A percentile compares a stretch with the other conserved stretches of the same genome.
Evolutionary conservation across 805 yeast genomes (phyloP).

Genomic region (Cyberlindnera galapagoensis): DNA sequence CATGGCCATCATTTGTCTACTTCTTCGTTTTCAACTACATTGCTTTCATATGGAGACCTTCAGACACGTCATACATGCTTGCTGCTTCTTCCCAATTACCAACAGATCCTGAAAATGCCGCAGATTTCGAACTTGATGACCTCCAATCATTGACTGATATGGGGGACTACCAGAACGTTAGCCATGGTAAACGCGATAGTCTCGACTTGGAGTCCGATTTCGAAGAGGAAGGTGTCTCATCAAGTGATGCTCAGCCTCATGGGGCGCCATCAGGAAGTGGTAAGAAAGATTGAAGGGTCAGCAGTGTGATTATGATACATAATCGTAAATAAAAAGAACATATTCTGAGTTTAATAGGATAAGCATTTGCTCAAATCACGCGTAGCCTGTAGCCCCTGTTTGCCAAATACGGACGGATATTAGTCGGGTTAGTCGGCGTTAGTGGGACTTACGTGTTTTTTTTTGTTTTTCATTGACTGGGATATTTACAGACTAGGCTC

Average conservation of each 20-base stretch:
- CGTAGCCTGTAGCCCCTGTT: too few relatives aligned
- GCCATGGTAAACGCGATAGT: constrained; percentile 21
- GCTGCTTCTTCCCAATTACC: constrained; percentile 93
- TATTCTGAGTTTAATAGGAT: too few relatives aligned
- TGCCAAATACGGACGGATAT: too few relatives aligned
- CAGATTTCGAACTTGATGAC: constrained; percentile 58
- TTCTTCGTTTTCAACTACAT: constrained; percentile 76
- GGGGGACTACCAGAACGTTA: constrained; percentile 23
- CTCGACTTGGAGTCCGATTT: constrained; percentile 19
- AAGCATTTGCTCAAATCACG: too few relatives aligned
- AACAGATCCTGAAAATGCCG: constrained; percentile 66
- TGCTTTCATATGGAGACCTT: constrained; percentile 96
- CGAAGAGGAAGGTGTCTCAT: constrained; percentile 12
- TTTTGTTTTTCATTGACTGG: too few relatives aligned
- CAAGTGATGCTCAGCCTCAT: too few relatives aligned
- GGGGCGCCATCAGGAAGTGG: too few relatives aligned
- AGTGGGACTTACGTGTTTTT: too few relatives aligned
- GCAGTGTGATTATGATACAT: too few relatives aligned
- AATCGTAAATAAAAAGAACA: too few relatives aligned
- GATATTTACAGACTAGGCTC: too few relatives aligned
- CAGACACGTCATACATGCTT: constrained; percentile 87
- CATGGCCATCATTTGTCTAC: constrained; percentile 92
- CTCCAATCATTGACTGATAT: constrained; percentile 35
- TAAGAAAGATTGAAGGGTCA: not conserved
- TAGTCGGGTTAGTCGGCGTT: too few relatives aligned